Percentiles rank a stretch among this genome's conserved stretches.
These are phyloP conservation scores for Penicillium frequentans DNA, from an alignment of 2,329 filamentous ascomycete genomes.

Conservation along the genomic window DNA sequence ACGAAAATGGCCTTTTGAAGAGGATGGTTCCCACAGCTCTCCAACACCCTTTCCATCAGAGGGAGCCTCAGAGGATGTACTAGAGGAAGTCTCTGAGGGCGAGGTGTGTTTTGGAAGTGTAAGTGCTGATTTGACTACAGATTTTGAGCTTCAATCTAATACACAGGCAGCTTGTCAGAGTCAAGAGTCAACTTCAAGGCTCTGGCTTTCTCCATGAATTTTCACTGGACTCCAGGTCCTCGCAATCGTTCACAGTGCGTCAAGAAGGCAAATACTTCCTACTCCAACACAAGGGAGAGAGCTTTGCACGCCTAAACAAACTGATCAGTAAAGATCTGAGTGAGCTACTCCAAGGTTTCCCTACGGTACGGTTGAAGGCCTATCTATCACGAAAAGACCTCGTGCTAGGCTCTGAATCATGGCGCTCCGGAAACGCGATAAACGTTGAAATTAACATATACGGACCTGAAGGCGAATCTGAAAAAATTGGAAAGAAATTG, in stretches of 20 bases:
- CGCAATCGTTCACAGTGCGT: neutral
- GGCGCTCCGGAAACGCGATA: neutral
- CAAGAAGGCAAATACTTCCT: neutral
- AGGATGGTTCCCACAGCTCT: neutral
- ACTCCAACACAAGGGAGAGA: neutral
- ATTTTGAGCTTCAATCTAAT: neutral
- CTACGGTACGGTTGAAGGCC: neutral
- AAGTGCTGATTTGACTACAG: neutral
- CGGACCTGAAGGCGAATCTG: neutral
- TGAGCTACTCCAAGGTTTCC: neutral
- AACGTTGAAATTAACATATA: neutral
- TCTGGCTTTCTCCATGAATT: neutral
- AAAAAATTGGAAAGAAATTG: neutral
- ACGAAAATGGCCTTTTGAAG: neutral
- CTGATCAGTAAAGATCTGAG: neutral
- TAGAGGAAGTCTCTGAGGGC: neutral
- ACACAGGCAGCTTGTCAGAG: neutral
- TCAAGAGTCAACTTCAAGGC: neutral
- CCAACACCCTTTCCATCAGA: neutral
- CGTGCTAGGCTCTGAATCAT: neutral
- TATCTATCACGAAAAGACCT: neutral
- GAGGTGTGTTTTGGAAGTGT: neutral
- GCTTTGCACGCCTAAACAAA: neutral
- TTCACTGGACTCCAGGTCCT: neutral
- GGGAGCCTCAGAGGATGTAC: no score